phyloP scores from a whole-genome alignment of 345 rosid genomes.

The Hibiscus trionum region DNA sequence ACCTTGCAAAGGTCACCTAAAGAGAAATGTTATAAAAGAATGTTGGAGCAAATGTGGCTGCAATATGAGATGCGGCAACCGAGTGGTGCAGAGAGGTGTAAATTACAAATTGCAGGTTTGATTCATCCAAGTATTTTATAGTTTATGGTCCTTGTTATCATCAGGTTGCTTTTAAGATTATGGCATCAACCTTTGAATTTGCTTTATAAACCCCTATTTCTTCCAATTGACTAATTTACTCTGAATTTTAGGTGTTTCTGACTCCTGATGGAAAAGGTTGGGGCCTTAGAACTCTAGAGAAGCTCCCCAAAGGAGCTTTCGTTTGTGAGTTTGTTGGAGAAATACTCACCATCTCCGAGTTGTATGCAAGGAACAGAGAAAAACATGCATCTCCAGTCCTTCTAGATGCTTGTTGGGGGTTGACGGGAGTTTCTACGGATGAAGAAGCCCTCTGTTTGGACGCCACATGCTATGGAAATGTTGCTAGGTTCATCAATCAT shows the following conservation, averaged over 20 bases:
- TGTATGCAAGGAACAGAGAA: slow-evolving; percentile 39
- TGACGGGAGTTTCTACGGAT: slow-evolving; percentile 39
- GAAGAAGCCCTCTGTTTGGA: slow-evolving; percentile 80
- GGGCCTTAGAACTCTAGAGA: slow-evolving; percentile 67
- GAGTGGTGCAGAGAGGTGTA: slow-evolving; percentile 85
- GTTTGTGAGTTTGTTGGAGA: slow-evolving; percentile 87
- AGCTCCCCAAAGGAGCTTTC: slow-evolving; percentile 71
- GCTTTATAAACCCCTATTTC: neutral
- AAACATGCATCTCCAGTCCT: slow-evolving; percentile 47
- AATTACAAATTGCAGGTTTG: slow-evolving; percentile 68
- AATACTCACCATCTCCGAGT: slow-evolving; percentile 62
- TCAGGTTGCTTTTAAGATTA: neutral
- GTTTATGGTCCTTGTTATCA: neutral
- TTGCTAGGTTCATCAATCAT: slow-evolving; percentile 84
- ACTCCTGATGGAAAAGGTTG: slow-evolving; percentile 66
- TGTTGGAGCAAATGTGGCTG: slow-evolving; percentile 96
- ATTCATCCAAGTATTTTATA: slow-evolving; percentile 7
- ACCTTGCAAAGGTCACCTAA: slow-evolving; percentile 80
- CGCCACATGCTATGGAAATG: slow-evolving; percentile 65
- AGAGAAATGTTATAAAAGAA: slow-evolving; percentile 69
- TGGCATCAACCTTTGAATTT: neutral
- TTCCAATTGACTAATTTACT: slow-evolving; percentile 2
- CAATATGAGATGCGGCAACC: slow-evolving; percentile 64
- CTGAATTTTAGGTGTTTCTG: slow-evolving; percentile 48
- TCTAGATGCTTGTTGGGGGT: slow-evolving; percentile 83